Conservation (phyloP, 1,139 yeast species). For the Yamadazyma membranifaciens region DNA sequence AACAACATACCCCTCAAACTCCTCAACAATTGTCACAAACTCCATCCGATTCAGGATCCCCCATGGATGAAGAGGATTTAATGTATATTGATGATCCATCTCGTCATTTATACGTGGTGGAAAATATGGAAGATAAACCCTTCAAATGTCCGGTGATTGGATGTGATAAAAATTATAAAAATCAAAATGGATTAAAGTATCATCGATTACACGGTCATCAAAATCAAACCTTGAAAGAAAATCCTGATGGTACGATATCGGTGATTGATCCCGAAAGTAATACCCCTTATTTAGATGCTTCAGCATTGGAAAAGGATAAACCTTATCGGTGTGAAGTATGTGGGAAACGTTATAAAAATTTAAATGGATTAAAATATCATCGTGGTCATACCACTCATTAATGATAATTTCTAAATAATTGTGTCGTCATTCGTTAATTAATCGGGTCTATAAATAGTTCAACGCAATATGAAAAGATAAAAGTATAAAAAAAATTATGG, state of each 20-base stretch:
- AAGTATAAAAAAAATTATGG: background rate
- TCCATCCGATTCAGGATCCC: slow-evolving; percentile 20
- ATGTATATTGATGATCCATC: slow-evolving; percentile 91
- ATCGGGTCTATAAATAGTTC: background rate
- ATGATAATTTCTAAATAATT: slow-evolving; percentile 10
- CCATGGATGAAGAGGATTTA: slow-evolving; percentile 38
- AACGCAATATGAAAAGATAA: background rate
- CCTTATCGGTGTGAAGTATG: slow-evolving; percentile 98
- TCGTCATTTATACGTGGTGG: slow-evolving; percentile 87
- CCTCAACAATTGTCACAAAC: slow-evolving; percentile 16
- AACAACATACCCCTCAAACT: slow-evolving; percentile 21
- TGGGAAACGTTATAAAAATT: slow-evolving; percentile 93
- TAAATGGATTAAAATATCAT: slow-evolving; percentile 95
- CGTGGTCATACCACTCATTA: slow-evolving; percentile 96
- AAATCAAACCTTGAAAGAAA: slow-evolving; percentile 86
- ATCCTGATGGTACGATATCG: slow-evolving; percentile 89
- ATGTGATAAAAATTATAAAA: slow-evolving; percentile 95
- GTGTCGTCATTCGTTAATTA: background rate
- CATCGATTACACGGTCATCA: slow-evolving; percentile 97
- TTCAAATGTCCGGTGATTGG: slow-evolving; percentile 98
- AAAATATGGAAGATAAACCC: slow-evolving; percentile 90
- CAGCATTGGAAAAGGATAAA: slow-evolving; percentile 93
- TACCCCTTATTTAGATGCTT: slow-evolving; percentile 88
- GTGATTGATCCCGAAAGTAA: slow-evolving; percentile 92
- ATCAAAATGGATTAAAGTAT: slow-evolving; percentile 94